These are phyloP conservation scores for Stephania japonica DNA, from an alignment of 164 flowering plant species.

Conservation along the genomic window DNA sequence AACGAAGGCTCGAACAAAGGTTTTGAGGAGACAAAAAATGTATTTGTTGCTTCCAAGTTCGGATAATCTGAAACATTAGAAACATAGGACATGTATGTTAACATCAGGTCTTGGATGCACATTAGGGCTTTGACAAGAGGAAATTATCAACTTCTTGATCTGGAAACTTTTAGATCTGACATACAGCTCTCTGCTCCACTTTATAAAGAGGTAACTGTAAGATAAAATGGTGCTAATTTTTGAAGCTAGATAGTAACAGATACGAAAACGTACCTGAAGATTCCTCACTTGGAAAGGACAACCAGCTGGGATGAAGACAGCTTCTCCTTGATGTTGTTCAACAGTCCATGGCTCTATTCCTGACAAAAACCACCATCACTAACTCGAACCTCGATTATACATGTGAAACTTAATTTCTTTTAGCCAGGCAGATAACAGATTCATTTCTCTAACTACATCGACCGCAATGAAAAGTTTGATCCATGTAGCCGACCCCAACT, in stretches of 20 bases:
- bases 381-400: background rate
- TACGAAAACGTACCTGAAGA: constrained; percentile 51
- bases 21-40: background rate
- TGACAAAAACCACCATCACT: constrained; percentile 15
- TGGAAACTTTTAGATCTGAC: background rate
- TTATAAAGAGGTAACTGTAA: background rate
- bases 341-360: constrained; percentile 97
- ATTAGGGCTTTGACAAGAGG: background rate
- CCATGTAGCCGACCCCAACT: too few relatives aligned
- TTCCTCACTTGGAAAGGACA: constrained; percentile 84
- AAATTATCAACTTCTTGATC: background rate
- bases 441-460: background rate
- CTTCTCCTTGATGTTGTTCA: constrained; percentile 77
- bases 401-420: background rate
- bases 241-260: background rate
- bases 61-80: background rate
- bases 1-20: background rate
- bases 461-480: background rate
- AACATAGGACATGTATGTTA: background rate
- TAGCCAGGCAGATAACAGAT: too few relatives aligned
- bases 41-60: background rate
- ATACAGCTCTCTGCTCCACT: background rate
- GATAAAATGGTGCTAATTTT: background rate
- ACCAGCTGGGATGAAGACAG: constrained; percentile 90
- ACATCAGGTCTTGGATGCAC: background rate